phyloP scores from a whole-genome alignment of 2,329 filamentous ascomycete species.

The Ophiostoma perfectum region DNA sequence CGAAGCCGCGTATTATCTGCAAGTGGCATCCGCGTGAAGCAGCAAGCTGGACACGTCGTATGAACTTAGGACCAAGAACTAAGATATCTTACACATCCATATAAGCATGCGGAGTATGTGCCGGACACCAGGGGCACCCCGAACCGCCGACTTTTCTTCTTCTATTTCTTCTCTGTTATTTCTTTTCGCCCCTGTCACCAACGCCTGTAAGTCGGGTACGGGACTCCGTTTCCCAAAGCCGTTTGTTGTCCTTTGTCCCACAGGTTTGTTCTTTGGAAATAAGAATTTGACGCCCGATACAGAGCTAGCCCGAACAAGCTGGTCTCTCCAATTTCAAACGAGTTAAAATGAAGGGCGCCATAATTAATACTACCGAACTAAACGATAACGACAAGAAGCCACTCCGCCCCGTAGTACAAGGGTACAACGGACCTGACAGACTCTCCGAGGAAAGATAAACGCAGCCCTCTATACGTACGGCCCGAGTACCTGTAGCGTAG shows the following conservation, averaged over 20 bases:
- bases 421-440: background rate
- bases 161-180: too few species aligned
- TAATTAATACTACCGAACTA: conserved; percentile 3
- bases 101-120: too few species aligned
- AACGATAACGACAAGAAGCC: conserved; percentile 8
- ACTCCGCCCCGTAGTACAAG: background rate
- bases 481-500: too few species aligned
- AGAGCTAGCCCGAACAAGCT: background rate
- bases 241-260: background rate
- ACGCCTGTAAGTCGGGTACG: background rate
- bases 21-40: background rate
- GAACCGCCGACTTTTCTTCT: background rate
- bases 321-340: background rate
- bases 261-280: background rate
- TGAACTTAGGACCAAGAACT: too few species aligned
- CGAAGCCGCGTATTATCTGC: too few species aligned
- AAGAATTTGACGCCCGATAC: conserved; percentile 2
- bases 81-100: too few species aligned
- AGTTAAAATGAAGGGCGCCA: conserved; percentile 8
- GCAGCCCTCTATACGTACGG: background rate
- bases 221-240: background rate
- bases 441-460: background rate
- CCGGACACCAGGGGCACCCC: background rate
- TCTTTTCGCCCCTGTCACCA: background rate
- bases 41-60: background rate